These are phyloP conservation scores for Alternaria gansuensis DNA, from an alignment of 2,329 filamentous ascomycete genomes.

Conservation along the genomic window DNA sequence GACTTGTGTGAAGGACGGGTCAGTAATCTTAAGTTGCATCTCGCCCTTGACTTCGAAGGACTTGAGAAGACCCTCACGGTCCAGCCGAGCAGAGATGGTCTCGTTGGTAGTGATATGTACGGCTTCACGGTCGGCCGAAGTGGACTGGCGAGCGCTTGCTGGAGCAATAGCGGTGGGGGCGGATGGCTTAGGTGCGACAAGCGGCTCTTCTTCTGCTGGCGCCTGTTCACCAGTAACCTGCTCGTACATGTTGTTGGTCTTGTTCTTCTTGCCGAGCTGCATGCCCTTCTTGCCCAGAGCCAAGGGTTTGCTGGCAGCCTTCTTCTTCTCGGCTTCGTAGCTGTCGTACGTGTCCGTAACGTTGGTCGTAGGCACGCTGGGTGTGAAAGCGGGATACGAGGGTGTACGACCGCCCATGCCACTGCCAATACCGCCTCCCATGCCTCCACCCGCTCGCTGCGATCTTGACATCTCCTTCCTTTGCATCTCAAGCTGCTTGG, in stretches of 20 bases:
- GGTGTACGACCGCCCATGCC: constrained; percentile 72
- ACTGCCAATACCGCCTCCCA: constrained; percentile 43
- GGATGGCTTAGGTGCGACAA: constrained; percentile 68
- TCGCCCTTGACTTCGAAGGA: constrained; percentile 91
- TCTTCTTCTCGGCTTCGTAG: constrained; percentile 98
- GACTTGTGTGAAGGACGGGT: constrained; percentile 88
- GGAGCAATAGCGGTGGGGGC: constrained; percentile 63
- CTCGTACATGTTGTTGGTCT: constrained; percentile 97
- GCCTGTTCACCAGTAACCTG: constrained; percentile 85
- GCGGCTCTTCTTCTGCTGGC: constrained; percentile 84
- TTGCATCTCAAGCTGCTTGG: constrained; percentile 98
- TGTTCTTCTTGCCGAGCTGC: constrained; percentile 99
- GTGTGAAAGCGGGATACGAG: constrained; percentile 87
- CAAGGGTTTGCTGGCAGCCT: constrained; percentile 78
- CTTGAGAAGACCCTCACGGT: constrained; percentile 85
- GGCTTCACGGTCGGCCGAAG: constrained; percentile 79
- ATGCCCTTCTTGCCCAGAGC: constrained; percentile 94
- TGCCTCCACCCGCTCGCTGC: constrained; percentile 61
- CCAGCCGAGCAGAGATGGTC: constrained; percentile 87
- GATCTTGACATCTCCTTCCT: constrained; percentile 91
- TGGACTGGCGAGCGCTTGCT: constrained; percentile 66
- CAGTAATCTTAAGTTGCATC: constrained; percentile 87
- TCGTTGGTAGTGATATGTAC: constrained; percentile 90
- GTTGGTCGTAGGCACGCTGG: constrained; percentile 72
- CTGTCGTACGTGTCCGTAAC: constrained; percentile 86